Evolutionary conservation across 345 rosid genomes (phyloP), one percentile per base, ranked within the genome.

Genomic region (Dovyalis caffra): DNA sequence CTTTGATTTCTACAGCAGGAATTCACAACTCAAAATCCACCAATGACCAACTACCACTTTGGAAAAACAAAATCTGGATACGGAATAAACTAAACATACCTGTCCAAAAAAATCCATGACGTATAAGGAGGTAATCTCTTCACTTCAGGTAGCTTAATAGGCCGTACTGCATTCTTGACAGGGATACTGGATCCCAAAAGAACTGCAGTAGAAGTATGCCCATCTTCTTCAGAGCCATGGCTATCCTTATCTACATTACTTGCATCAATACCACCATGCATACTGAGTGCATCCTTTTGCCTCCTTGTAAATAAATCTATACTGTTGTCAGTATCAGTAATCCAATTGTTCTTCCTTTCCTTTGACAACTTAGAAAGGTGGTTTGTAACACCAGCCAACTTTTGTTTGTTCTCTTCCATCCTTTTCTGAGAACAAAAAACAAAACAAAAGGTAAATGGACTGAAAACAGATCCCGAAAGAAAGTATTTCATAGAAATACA

Each of bases 111-210:
- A 56, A 91, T 83, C 98, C 98, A 95, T 11, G 98, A 91, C 34
- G 99, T 95, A 86, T 95, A 95, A 65, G 98, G 97, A 16, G 98
- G 90, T 78, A 95, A 78, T 76, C 89, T 90, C 86, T 88, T 95
- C 65, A 87, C 78, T 68, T 90, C 99, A 29, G 90, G 79, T 47
- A 95, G 89, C 77, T 91, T 95, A 77, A 90, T 80, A 5, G 96
- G 92, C 37, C 92, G 88, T 75, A 91, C 85, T 64, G 91, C 85
- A 83, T 86, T 89, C 79, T 90, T 93, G 47, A 89, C 88, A 6
- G 95, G 88, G 78, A 89, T 86, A 84, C 90, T 86, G 25, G 95
- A 88, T 71, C 99, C 99, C 79, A 85, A 82, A 83, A 82, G 88
- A 81, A 86, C 87, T 8, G 94, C 83, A 16, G 90, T 86, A 69